phyloP scores from a whole-genome alignment of 1,284 basidiomycete genomes.

The Apiotrichum montevideense region DNA sequence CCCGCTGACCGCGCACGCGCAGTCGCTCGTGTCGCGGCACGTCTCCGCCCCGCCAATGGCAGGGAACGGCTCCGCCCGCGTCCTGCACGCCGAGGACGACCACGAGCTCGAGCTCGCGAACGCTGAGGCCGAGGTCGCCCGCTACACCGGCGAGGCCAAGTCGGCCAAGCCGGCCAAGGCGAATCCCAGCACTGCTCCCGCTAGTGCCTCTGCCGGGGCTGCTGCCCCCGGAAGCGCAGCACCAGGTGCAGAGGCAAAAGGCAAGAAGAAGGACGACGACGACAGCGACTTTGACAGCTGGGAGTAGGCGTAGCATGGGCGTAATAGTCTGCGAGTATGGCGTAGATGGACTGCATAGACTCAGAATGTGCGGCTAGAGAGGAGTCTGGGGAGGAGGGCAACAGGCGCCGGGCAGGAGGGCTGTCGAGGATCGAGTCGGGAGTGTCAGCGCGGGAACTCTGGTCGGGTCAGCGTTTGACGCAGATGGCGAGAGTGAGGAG shows the following conservation, averaged over 20 bases:
- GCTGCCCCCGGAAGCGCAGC: too few relatives aligned
- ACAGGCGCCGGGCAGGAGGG: too few relatives aligned
- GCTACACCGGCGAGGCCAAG: not conserved
- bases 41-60: not conserved
- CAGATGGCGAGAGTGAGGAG: too few relatives aligned
- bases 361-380: too few relatives aligned
- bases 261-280: constrained; percentile 8
- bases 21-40: not conserved
- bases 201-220: too few relatives aligned
- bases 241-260: too few relatives aligned
- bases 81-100: not conserved
- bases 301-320: constrained; percentile 16
- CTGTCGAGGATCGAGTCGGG: too few relatives aligned
- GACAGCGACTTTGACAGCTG: constrained; percentile 31
- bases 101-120: constrained; percentile 8
- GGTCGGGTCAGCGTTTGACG: too few relatives aligned
- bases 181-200: not conserved
- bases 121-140: constrained; percentile 12
- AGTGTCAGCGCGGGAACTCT: too few relatives aligned
- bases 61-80: not conserved
- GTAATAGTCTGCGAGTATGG: not conserved
- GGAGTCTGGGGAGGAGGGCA: too few relatives aligned
- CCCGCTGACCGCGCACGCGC: constrained; percentile 51
- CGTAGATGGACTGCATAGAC: constrained; percentile 5
- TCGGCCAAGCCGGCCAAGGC: not conserved